Evolutionary conservation across 495 filamentous ascomycete species (phyloP).

Genomic region (Aspergillus affinis): DNA sequence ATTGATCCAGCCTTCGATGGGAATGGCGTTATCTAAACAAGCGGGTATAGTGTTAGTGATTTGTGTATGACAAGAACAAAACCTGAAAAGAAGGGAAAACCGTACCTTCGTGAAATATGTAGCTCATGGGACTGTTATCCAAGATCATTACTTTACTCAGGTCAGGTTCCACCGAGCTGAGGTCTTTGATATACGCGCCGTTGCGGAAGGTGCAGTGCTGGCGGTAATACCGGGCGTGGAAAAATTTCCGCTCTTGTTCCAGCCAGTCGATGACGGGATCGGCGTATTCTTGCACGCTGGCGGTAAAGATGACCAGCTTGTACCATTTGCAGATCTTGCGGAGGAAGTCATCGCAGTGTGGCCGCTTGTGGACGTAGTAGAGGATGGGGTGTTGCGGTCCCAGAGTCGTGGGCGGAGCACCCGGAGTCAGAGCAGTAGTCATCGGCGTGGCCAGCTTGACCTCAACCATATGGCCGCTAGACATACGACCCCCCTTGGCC

Average conservation of each 20-base stretch:
- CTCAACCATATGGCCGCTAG: slow-evolving; percentile 97
- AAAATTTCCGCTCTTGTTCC: slow-evolving; percentile 94
- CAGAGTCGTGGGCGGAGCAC: slow-evolving; percentile 60
- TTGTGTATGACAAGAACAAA: not conserved
- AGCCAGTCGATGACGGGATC: slow-evolving; percentile 99
- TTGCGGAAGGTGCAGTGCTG: slow-evolving; percentile 96
- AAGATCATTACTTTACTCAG: slow-evolving; percentile 97
- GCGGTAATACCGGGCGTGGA: slow-evolving; percentile 85
- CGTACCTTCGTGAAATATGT: slow-evolving; percentile 96
- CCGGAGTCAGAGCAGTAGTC: slow-evolving; percentile 58
- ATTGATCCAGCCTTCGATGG: slow-evolving; percentile 43
- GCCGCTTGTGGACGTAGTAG: slow-evolving; percentile 98
- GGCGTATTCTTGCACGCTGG: slow-evolving; percentile 96
- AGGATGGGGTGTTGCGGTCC: slow-evolving; percentile 93
- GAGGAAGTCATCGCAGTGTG: slow-evolving; percentile 94
- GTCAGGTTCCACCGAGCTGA: slow-evolving; percentile 93
- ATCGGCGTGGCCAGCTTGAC: slow-evolving; percentile 75
- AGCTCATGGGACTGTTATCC: slow-evolving; percentile 97
- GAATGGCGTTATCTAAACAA: slow-evolving; percentile 32
- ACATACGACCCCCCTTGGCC: slow-evolving; percentile 94
- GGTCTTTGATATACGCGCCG: slow-evolving; percentile 96
- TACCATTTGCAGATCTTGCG: slow-evolving; percentile 97
- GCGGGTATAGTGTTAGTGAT: slow-evolving; percentile 13
- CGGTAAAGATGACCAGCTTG: slow-evolving; percentile 95
- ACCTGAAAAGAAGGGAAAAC: not conserved